These are phyloP conservation scores for Talaromyces verruculosus DNA, from an alignment of 2,329 filamentous ascomycete species.

Conservation along the genomic window DNA sequence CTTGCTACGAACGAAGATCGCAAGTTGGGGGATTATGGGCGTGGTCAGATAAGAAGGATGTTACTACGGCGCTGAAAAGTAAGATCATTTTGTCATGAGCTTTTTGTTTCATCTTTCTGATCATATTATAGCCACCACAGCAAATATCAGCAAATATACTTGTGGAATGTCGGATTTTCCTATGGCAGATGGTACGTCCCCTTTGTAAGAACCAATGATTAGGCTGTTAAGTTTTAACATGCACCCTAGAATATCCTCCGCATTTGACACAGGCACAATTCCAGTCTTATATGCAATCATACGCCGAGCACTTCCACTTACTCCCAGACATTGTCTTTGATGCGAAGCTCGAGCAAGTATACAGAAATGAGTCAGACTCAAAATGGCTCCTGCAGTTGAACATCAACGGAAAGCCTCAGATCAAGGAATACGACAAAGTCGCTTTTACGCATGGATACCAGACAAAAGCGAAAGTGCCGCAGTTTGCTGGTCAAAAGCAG, in stretches of 20 bases:
- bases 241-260: conserved; percentile 26
- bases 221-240: not conserved
- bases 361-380: conserved; percentile 27
- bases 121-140: conserved; percentile 29
- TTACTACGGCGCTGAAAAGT: conserved; percentile 29
- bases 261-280: conserved; percentile 30
- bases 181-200: conserved; percentile 37
- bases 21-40: conserved; percentile 49
- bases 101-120: not conserved
- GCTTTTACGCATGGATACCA: conserved; percentile 39
- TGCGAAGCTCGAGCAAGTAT: conserved; percentile 33
- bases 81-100: not conserved
- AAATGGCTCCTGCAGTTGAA: conserved; percentile 38
- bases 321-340: conserved; percentile 37
- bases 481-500: conserved; percentile 36
- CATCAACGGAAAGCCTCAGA: conserved; percentile 26
- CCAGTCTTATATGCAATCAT: conserved; percentile 44
- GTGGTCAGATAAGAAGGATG: conserved; percentile 38
- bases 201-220: not conserved
- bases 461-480: conserved; percentile 38
- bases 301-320: conserved; percentile 44
- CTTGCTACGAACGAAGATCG: conserved; percentile 41
- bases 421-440: conserved; percentile 42
- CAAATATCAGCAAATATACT: conserved; percentile 43
- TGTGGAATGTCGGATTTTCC: conserved; percentile 46